phyloP scores from a whole-genome alignment of 352 stramenopile genomes.

The Phytopythium boreale region DNA sequence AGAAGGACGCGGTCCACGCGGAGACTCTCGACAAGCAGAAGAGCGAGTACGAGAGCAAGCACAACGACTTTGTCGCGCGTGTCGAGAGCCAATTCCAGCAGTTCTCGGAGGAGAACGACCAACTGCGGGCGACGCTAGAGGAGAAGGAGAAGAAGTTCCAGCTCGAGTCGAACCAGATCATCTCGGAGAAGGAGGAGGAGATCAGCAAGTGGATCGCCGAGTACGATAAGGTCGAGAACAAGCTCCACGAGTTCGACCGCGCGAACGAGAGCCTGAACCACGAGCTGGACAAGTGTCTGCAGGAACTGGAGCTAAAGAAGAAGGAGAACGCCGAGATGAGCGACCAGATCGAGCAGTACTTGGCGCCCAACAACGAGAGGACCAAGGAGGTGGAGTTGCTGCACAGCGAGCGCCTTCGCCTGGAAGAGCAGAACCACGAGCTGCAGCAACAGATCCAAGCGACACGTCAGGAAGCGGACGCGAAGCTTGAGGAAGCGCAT shows the following conservation, averaged over 20 bases:
- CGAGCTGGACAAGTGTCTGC: slow-evolving; percentile 47
- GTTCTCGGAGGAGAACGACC: slow-evolving; percentile 46
- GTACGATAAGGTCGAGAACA: slow-evolving; percentile 39
- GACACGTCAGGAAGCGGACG: slow-evolving; percentile 34
- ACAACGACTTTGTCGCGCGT: slow-evolving; percentile 50
- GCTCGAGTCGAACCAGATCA: slow-evolving; percentile 20
- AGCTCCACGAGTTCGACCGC: slow-evolving; percentile 31
- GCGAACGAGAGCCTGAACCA: slow-evolving; percentile 43
- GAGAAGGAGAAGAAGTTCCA: slow-evolving; percentile 40
- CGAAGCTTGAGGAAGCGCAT: slow-evolving; percentile 48
- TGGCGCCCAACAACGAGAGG: slow-evolving; percentile 50
- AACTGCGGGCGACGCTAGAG: slow-evolving; percentile 49
- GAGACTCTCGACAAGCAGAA: slow-evolving; percentile 48
- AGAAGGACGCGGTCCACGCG: slow-evolving; percentile 41
- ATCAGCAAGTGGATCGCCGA: slow-evolving; percentile 47
- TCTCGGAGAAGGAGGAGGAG: slow-evolving; percentile 35
- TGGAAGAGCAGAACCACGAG: slow-evolving; percentile 63
- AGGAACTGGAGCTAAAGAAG: slow-evolving; percentile 46
- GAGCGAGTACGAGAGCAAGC: slow-evolving; percentile 54
- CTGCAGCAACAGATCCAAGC: slow-evolving; percentile 41
- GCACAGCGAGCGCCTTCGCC: slow-evolving; percentile 40
- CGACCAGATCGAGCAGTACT: slow-evolving; percentile 49
- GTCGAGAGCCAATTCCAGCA: slow-evolving; percentile 50
- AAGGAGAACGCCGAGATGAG: slow-evolving; percentile 50
- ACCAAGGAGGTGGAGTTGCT: slow-evolving; percentile 54